A percentile compares a stretch with the other conserved stretches of the same genome.
These are phyloP conservation scores for Talaromyces sp. DNA, from an alignment of 2,329 filamentous ascomycete genomes.

Conservation along the genomic window DNA sequence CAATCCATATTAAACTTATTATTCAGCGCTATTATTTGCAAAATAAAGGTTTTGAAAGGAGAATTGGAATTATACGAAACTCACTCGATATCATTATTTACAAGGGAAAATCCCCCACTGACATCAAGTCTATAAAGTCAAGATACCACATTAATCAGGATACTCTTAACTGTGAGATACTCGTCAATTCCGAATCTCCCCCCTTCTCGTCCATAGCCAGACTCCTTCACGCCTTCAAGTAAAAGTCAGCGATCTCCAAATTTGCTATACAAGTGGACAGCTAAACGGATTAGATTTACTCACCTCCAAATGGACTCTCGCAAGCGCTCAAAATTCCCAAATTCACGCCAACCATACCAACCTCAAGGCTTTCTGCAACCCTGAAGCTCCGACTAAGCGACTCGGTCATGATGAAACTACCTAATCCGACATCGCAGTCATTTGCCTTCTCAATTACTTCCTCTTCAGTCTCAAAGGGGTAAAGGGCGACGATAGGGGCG, in stretches of 20 bases:
- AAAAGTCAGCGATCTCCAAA: background rate
- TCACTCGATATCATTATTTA: background rate
- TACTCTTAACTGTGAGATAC: constrained; percentile 14
- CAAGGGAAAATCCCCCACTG: too few species aligned
- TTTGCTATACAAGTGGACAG: background rate
- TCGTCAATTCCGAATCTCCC: constrained; percentile 39
- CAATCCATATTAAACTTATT: background rate
- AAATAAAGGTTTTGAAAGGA: background rate
- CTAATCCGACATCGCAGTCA: background rate
- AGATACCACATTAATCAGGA: constrained; percentile 8
- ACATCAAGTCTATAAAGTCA: background rate
- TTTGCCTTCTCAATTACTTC: background rate
- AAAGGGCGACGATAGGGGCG: background rate
- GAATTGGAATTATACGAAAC: background rate
- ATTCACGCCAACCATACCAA: constrained; percentile 60
- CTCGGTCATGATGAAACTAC: constrained; percentile 29
- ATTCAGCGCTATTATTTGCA: background rate
- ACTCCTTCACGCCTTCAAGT: constrained; percentile 55
- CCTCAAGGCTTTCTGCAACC: constrained; percentile 60
- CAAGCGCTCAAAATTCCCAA: constrained; percentile 58
- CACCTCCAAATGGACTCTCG: constrained; percentile 55
- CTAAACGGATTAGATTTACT: background rate
- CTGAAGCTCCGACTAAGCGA: constrained; percentile 60
- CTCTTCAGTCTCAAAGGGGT: background rate
- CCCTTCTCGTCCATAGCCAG: constrained; percentile 61